These are phyloP conservation scores for Exophiala spinifera DNA, from an alignment of 2,329 filamentous ascomycete genomes.

Conservation along the genomic window DNA sequence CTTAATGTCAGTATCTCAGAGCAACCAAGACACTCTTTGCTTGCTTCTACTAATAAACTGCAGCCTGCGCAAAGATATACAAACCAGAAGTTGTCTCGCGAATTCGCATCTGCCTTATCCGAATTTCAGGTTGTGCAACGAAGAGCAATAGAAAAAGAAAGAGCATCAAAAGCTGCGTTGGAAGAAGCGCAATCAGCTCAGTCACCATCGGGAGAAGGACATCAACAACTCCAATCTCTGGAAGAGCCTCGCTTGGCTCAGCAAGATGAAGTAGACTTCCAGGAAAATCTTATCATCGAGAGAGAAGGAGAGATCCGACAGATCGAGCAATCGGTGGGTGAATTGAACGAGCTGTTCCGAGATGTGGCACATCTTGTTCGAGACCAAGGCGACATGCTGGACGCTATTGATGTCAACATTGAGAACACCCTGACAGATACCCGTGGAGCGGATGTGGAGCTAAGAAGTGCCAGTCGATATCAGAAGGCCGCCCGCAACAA, in stretches of 20 bases:
- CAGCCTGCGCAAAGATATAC: slow-evolving; percentile 95
- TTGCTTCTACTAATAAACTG: slow-evolving; percentile 9
- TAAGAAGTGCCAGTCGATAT: slow-evolving; percentile 81
- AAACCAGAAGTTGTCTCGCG: slow-evolving; percentile 88
- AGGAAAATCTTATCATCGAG: slow-evolving; percentile 91
- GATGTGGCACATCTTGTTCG: slow-evolving; percentile 97
- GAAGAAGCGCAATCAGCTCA: slow-evolving; percentile 48
- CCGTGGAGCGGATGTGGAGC: slow-evolving; percentile 77
- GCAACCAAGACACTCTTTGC: not conserved
- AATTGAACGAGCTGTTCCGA: slow-evolving; percentile 93
- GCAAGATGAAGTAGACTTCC: slow-evolving; percentile 95
- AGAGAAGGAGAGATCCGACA: slow-evolving; percentile 95
- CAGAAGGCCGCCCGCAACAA: slow-evolving; percentile 95
- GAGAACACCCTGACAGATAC: slow-evolving; percentile 79
- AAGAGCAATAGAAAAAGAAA: slow-evolving; percentile 85
- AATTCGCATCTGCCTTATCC: slow-evolving; percentile 82
- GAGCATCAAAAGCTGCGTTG: slow-evolving; percentile 77
- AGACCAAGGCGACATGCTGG: slow-evolving; percentile 86
- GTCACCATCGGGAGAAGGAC: slow-evolving; percentile 37
- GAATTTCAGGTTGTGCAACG: slow-evolving; percentile 94
- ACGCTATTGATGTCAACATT: slow-evolving; percentile 85
- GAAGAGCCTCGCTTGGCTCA: slow-evolving; percentile 77
- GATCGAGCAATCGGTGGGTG: slow-evolving; percentile 93
- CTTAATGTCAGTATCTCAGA: slow-evolving; percentile 60
- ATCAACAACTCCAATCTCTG: slow-evolving; percentile 68